Base-by-base conservation (phyloP, 2,329 filamentous ascomycete species). In the Claviceps cyperi region DNA sequence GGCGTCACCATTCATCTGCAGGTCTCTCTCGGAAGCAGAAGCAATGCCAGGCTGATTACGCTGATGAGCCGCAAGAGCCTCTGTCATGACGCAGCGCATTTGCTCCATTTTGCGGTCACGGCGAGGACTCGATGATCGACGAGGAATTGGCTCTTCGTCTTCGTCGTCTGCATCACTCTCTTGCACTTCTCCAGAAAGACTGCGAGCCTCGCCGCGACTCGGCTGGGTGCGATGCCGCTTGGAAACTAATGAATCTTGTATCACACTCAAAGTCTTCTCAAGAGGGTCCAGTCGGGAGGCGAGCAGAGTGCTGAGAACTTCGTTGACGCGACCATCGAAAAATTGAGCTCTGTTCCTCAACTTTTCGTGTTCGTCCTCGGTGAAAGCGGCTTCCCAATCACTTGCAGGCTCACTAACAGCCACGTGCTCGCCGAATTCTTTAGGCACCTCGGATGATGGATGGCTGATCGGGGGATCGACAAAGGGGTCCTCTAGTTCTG, bases 91-190 rank as follows among this genome's bases (percentile, higher is more conserved):
- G 22, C 72, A 70, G 49, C 83, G 83, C 55, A 98, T 87, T 63
- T 91, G 88, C 51, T 96, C 89, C 58, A 90, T 66, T 58, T 80
- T 87, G 58, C 83, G 82, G 60, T 94, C 88, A 53, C 83, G 78
- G 51, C 79, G 77, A 17, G 89, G 87, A 57, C 90, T 96, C 57
- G 82, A 75, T 5, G 85, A 84, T 48, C 86, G 81, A 62, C 80
- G 74, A 54, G 74, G 68, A 52, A 69, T 54, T 50, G 80, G 76
- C 51, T 83, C 86, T 21, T 95, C 89, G 56, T 94, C 90, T 61
- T 95, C 89, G 54, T 95, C 90, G 63, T 97, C 91, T 11, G 92
- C 91, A 67, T 97, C 92, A 62, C 91, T 96, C 52, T 94, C 81
- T 46, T 78, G 74, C 3, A 76, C 61, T 32, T 88, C 84, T n/a